phyloP scores from a whole-genome alignment of 441 rosid genomes.

The Croton setiger region DNA sequence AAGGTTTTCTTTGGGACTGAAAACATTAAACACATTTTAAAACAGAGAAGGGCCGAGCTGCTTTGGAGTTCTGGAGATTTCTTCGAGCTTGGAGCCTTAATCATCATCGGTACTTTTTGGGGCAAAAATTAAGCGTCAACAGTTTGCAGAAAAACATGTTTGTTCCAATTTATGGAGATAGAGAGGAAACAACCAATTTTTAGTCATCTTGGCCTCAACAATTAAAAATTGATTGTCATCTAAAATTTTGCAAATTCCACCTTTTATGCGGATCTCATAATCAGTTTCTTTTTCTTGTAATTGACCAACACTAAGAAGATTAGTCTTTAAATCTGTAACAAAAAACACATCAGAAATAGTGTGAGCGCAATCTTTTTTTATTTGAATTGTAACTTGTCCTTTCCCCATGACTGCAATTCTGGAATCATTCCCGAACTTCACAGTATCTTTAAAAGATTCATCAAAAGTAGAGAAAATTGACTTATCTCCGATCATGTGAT shows the following conservation, averaged over 20 bases:
- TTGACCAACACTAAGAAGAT: not conserved
- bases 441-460: not conserved
- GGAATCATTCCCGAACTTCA: not conserved
- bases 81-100: too few species aligned
- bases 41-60: too few species aligned
- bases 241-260: not conserved
- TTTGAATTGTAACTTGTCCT: not conserved
- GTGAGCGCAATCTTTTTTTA: fast-evolving
- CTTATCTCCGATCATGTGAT: not conserved
- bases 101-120: too few species aligned
- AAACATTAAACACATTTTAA: too few species aligned
- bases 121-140: too few species aligned
- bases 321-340: not conserved
- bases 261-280: not conserved
- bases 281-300: not conserved
- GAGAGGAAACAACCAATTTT: conserved; percentile 5
- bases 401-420: not conserved
- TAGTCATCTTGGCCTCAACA: not conserved
- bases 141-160: not conserved
- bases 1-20: too few species aligned
- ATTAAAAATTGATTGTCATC: too few species aligned
- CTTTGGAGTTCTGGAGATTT: too few species aligned
- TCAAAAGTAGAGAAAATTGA: not conserved
- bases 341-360: not conserved
- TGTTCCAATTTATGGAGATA: too few species aligned